These are phyloP conservation scores for Neofusicoccum sp. DNA, from an alignment of 2,329 filamentous ascomycete species.

Conservation along the genomic window DNA sequence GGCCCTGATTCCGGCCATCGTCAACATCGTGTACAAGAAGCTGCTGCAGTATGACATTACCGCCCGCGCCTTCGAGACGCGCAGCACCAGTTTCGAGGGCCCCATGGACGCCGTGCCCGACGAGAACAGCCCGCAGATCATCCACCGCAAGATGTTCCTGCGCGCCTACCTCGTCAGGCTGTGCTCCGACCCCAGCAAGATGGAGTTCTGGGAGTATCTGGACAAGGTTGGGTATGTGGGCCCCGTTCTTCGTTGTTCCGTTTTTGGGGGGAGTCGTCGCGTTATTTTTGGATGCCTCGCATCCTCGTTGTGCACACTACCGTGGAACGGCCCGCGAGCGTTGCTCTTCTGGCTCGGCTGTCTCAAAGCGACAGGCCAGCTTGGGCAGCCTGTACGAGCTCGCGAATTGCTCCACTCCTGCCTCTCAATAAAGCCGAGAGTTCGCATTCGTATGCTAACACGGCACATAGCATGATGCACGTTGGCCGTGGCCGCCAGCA, in stretches of 20 bases:
- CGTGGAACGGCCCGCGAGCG: neutral
- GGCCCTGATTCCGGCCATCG: conserved; percentile 78
- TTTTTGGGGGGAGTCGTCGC: neutral
- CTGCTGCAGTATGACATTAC: conserved; percentile 81
- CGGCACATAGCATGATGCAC: conserved; percentile 68
- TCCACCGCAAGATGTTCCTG: conserved; percentile 75
- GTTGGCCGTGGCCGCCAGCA: conserved; percentile 72
- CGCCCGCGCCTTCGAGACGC: conserved; percentile 70
- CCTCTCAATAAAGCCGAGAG: neutral
- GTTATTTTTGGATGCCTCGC: neutral
- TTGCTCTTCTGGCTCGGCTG: neutral
- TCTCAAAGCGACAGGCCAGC: neutral
- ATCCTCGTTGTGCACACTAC: neutral
- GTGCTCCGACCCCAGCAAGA: conserved; percentile 72
- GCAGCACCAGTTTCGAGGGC: conserved; percentile 65
- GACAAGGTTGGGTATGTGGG: conserved; percentile 74
- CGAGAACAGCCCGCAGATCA: conserved; percentile 73
- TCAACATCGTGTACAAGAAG: conserved; percentile 84
- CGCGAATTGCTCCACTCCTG: conserved; percentile 22
- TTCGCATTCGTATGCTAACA: neutral
- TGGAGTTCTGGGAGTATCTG: conserved; percentile 82
- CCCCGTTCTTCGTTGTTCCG: neutral
- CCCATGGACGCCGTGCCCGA: conserved; percentile 64
- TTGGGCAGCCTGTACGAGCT: neutral
- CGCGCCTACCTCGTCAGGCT: conserved; percentile 75